A percentile compares a stretch with the other conserved stretches of the same genome.
These are phyloP conservation scores for Sporothrix globosa DNA, from an alignment of 2,329 filamentous ascomycete species.

Conservation along the genomic window DNA sequence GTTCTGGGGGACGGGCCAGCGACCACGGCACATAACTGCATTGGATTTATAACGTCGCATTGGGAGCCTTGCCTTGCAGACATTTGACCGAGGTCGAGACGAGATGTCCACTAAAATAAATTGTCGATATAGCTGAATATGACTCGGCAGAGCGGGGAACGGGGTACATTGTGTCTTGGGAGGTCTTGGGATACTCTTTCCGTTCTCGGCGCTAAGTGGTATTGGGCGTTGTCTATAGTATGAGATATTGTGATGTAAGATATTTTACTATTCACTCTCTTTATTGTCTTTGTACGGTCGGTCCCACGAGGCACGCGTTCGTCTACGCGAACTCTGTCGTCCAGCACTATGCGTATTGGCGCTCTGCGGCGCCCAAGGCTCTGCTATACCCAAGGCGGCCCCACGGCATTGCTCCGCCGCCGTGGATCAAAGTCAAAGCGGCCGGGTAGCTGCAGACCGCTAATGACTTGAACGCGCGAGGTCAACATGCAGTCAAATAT, in stretches of 20 bases:
- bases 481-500: conserved; percentile 40
- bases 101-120: not conserved
- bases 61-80: not conserved
- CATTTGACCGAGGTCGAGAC: not conserved
- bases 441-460: conserved; percentile 27
- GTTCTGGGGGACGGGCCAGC: conserved; percentile 7
- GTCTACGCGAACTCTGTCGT: conserved; percentile 20
- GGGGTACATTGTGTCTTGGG: not conserved
- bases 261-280: not conserved
- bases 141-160: conserved; percentile 19
- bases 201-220: not conserved
- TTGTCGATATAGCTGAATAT: not conserved
- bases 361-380: not conserved
- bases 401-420: conserved; percentile 33
- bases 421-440: conserved; percentile 34
- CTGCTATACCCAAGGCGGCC: conserved; percentile 30
- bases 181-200: not conserved
- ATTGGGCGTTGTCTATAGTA: too few species aligned
- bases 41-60: not conserved
- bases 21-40: not conserved
- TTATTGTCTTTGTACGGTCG: not conserved
- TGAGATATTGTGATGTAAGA: not conserved
- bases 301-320: too few species aligned
- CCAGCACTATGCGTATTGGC: not conserved
- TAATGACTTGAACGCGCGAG: conserved; percentile 19